A percentile compares a stretch with the other conserved stretches of the same genome.
These are phyloP conservation scores for Acorus gramineus DNA, from an alignment of 106 monocot species.

Conservation along the genomic window DNA sequence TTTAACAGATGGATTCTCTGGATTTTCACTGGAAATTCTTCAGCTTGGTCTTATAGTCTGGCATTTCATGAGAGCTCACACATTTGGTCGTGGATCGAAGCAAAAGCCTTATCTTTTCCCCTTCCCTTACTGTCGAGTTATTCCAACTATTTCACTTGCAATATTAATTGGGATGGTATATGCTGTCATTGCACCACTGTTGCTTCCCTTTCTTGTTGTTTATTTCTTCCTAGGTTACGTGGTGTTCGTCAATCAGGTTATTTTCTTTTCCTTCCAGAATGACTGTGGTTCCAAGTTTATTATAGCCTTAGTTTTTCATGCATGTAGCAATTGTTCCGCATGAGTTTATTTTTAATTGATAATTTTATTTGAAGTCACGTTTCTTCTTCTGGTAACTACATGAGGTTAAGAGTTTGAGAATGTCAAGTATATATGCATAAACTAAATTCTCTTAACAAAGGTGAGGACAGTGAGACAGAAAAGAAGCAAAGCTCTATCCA, in stretches of 20 bases:
- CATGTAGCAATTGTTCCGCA: not conserved
- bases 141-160: slow-evolving; percentile 65
- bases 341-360: not conserved
- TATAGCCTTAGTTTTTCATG: not conserved
- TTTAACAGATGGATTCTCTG: slow-evolving; percentile 62
- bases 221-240: slow-evolving; percentile 69
- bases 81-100: slow-evolving; percentile 16
- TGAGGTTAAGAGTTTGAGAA: no score
- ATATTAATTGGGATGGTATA: slow-evolving; percentile 76
- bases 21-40: slow-evolving; percentile 64
- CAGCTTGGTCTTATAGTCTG: slow-evolving; percentile 45
- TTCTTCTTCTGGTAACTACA: no score
- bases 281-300: not conserved
- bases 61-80: slow-evolving; percentile 40
- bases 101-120: slow-evolving; percentile 47
- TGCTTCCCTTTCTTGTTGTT: slow-evolving; percentile 64
- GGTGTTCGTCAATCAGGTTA: slow-evolving; percentile 68
- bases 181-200: slow-evolving; percentile 51
- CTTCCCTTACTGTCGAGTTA: slow-evolving; percentile 57
- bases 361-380: no score
- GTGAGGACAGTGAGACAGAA: no score
- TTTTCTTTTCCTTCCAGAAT: slow-evolving; percentile 1
- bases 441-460: no score
- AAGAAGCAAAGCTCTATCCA: no score
- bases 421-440: no score